These are phyloP conservation scores for Stachybotrys chartarum DNA, from an alignment of 2,329 filamentous ascomycete species.

Conservation along the genomic window DNA sequence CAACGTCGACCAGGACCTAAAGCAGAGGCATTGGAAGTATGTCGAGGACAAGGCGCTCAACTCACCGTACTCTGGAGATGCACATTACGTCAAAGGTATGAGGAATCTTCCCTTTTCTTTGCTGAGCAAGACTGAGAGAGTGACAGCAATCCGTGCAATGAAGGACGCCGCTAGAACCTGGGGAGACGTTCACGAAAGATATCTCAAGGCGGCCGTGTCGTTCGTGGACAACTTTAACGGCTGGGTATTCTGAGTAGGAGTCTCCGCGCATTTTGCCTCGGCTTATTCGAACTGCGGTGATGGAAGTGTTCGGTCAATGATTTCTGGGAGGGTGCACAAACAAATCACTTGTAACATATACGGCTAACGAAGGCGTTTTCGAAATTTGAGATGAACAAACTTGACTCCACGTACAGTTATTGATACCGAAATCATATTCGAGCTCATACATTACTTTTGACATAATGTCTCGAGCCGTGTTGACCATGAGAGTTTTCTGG, in stretches of 20 bases:
- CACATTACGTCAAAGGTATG: conserved; percentile 78
- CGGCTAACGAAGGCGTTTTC: too few species aligned
- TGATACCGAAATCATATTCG: too few species aligned
- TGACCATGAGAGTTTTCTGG: too few species aligned
- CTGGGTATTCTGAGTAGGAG: conserved; percentile 41
- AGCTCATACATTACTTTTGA: too few species aligned
- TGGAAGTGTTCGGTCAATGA: too few species aligned
- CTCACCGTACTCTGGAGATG: conserved; percentile 61
- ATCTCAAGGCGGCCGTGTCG: conserved; percentile 60
- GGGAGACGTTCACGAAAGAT: conserved; percentile 61
- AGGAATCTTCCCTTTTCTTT: neutral
- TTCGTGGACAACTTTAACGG: conserved; percentile 68
- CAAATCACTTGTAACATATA: too few species aligned
- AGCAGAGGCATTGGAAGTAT: conserved; percentile 67
- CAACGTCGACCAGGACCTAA: conserved; percentile 51
- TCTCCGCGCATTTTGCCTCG: too few species aligned
- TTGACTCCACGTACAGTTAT: too few species aligned
- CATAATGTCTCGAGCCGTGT: too few species aligned
- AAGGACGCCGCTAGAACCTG: conserved; percentile 67
- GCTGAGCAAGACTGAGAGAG: conserved; percentile 2
- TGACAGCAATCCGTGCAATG: conserved; percentile 61
- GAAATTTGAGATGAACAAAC: too few species aligned
- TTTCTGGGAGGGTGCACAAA: too few species aligned
- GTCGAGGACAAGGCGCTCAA: conserved; percentile 65
- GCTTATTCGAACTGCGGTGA: too few species aligned